Percentiles rank a stretch among this genome's conserved stretches.
Conservation (phyloP, 495 filamentous ascomycete genomes). For the Podospora pseudocomata region DNA sequence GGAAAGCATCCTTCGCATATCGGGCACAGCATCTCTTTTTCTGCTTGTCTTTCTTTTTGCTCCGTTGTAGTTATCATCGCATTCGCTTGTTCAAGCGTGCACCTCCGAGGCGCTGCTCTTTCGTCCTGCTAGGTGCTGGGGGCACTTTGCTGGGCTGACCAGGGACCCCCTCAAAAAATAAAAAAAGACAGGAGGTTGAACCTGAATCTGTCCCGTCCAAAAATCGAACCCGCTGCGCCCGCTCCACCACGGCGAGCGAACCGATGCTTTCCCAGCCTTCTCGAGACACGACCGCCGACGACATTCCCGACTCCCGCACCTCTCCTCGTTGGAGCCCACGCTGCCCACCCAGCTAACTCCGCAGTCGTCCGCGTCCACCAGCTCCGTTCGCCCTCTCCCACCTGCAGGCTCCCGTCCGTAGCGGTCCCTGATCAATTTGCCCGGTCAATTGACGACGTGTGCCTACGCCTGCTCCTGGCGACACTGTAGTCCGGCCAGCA, state of each 20-base stretch:
- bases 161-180: conserved; percentile 25
- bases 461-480: conserved; percentile 7
- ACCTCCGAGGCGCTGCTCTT: not conserved
- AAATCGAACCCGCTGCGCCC: conserved; percentile 27
- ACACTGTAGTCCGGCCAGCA: conserved; percentile 9
- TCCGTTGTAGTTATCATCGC: conserved; percentile 3
- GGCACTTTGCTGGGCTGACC: conserved; percentile 18
- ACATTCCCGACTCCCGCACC: conserved; percentile 21
- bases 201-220: conserved; percentile 26
- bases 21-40: conserved; percentile 1
- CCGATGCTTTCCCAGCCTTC: conserved; percentile 42
- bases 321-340: not conserved
- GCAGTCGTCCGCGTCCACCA: conserved; percentile 16
- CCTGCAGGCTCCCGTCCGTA: conserved; percentile 16
- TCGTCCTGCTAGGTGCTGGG: conserved; percentile 11
- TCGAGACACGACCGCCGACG: conserved; percentile 32
- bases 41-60: conserved; percentile 5
- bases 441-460: not conserved
- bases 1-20: not conserved
- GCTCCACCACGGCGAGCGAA: conserved; percentile 24
- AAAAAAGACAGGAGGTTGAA: conserved; percentile 36
- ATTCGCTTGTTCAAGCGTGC: conserved; percentile 10
- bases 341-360: conserved; percentile 14
- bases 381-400: conserved; percentile 9
- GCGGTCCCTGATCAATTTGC: not conserved